Evolutionary conservation across 371 early-diverging fungal genomes (phyloP), one percentile per base, ranked within the genome.

Genomic region (Choanephora cucurbitarum): DNA sequence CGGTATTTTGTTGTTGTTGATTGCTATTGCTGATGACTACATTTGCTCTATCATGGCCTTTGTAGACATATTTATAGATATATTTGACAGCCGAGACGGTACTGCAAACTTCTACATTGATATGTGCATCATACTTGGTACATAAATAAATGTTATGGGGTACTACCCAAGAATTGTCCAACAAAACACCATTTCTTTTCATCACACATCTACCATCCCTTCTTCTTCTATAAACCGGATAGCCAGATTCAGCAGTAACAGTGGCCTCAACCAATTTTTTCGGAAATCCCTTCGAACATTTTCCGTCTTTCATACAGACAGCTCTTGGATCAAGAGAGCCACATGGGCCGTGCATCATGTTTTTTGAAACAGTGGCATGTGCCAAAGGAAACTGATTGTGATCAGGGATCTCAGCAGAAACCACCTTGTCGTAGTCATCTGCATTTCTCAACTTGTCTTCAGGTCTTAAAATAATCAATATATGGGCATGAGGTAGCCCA

Each of bases 271-370:
- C 17, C n/a, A 56, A 40, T 4, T 41, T 11, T 22, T 44, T 40
- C 0, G 50, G 50, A 37, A 44, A 57, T 18, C 9, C 7, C 23
- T 57, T 57, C 2, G 33, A 21, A 14, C 57, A 57, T 15, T 37
- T 44, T 3, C 44, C 44, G 22, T 50, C 18, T 19, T 49, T 24
- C 72, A 78, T 70, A 54, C 69, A 73, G 19, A 58, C 64, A 2
- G 62, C 34, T 34, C 48, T 55, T 1, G 51, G 66, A 43, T 58
- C 43, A 11, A 21, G 18, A 0, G 5, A 22, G 6, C 73, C 69
- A 52, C 70, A 73, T 28, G 67, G 71, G 0, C 64, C 70, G 60
- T 75, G 73, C 31, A 74, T 56, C 71, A 78, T 78, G 1, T 45
- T 52, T 1, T 15, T 53, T 0, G n/a, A 53, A 3, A 73, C 69